phyloP scores from a whole-genome alignment of 495 filamentous ascomycete species.

The Lepraria neglecta region DNA sequence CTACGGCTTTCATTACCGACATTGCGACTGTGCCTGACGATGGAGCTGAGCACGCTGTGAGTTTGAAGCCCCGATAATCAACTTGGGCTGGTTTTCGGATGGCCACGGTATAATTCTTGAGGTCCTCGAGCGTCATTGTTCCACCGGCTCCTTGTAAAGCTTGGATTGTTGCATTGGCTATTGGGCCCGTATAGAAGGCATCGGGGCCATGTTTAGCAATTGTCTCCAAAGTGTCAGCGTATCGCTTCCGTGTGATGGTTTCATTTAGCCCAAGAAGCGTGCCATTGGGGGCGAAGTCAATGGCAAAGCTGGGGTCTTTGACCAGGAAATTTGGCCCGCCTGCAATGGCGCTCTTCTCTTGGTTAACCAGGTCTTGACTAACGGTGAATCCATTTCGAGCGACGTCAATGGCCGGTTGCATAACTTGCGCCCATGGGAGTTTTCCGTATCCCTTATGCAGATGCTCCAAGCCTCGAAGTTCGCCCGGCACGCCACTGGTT shows the following conservation, averaged over 20 bases:
- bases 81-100: conserved; percentile 57
- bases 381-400: conserved; percentile 71
- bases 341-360: conserved; percentile 50
- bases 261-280: conserved; percentile 64
- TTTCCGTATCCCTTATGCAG: conserved; percentile 67
- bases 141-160: conserved; percentile 60
- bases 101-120: conserved; percentile 60
- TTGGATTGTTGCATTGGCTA: conserved; percentile 66
- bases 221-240: conserved; percentile 67
- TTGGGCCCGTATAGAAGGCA: conserved; percentile 68
- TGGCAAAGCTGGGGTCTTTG: conserved; percentile 67
- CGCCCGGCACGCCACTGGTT: conserved; percentile 69
- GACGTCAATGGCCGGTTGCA: conserved; percentile 65
- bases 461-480: conserved; percentile 69
- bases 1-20: conserved; percentile 68
- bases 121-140: conserved; percentile 74
- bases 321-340: conserved; percentile 55
- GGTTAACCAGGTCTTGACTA: conserved; percentile 59
- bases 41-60: conserved; percentile 65
- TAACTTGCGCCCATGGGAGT: conserved; percentile 62
- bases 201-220: conserved; percentile 64
- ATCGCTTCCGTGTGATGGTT: conserved; percentile 68
- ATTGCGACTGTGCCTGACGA: conserved; percentile 66
- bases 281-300: conserved; percentile 83
- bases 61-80: conserved; percentile 61